phyloP scores from a whole-genome alignment of 345 rosid genomes.

The Kandelia obovata region DNA sequence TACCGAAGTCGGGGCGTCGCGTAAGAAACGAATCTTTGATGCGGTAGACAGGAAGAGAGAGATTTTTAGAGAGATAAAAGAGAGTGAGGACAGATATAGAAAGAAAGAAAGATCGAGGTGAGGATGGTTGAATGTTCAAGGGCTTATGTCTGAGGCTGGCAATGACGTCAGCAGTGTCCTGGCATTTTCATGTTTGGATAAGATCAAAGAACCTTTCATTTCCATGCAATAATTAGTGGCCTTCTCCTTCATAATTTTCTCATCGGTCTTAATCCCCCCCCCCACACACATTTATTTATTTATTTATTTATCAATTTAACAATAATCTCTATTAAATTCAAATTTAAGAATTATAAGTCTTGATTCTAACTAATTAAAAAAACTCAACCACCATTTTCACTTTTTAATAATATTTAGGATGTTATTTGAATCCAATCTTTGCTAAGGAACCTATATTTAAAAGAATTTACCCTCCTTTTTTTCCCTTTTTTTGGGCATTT shows the following conservation, averaged over 20 bases:
- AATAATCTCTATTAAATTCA: no score
- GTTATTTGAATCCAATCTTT: no score
- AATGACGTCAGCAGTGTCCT: constrained; percentile 22
- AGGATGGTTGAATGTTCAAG: constrained; percentile 41
- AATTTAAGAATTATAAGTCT: no score
- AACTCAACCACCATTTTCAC: no score
- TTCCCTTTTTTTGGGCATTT: no score
- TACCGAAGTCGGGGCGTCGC: constrained; percentile 81
- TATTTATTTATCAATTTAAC: no score
- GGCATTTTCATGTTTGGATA: constrained; percentile 13
- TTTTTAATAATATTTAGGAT: no score
- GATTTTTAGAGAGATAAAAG: neutral
- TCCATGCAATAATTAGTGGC: neutral
- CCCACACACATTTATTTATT: no score
- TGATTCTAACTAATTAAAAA: no score
- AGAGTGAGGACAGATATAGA: constrained; percentile 7
- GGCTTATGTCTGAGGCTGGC: constrained; percentile 33
- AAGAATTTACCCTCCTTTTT: no score
- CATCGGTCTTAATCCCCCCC: no score
- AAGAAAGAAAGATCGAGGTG: constrained; percentile 2
- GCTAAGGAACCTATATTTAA: no score
- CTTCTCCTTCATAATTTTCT: neutral
- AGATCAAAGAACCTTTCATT: constrained; percentile 21
- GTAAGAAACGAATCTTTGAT: constrained; percentile 56
- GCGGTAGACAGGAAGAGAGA: neutral